Base-by-base conservation (phyloP, 305 asterid species). In the Ajuga reptans region DNA sequence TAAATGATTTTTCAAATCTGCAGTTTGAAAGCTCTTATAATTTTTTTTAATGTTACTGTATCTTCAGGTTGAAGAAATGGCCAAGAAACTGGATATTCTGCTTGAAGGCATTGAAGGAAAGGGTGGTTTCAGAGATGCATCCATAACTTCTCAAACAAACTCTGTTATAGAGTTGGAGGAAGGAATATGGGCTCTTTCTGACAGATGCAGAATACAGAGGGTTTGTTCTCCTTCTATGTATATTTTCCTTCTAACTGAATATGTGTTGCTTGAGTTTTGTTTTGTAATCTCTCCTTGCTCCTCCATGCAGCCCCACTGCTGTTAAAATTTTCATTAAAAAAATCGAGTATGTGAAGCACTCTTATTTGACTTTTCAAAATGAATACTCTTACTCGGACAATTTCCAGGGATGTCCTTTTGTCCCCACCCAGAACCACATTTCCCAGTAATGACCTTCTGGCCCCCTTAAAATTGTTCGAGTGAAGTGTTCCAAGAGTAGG, bases 31-130 rank as follows among this genome's bases (percentile, higher is more conserved):
- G 39, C 49, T 69, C 64, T 43, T 68, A 31, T 36, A 31, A 66
- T 68, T 24, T 60, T 43, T 66, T 54, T 50, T 63, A 50, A 51
- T 64, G 51, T 64, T 64, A 37, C 71, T 69, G 71, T 56, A 37
- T 76, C 42, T 74, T 69, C 85, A 92, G 99, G 96, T 86, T 76
- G 96, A 86, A 78, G 97, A 85, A 47, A 89, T 93, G 92, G 84
- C 89, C 45, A 81, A 76, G 53, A 78, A 84, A 71, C 74, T 93
- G 81, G 96, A 93, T 78, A 58, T 36, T 66, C 95, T 93, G 75
- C 83, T 91, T 39, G 88, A 93, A 81, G 86, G 66, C 60, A 89
- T 93, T 69, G 95, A 84, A 84, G 90, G 84, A 64, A 75, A 75
- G 66, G 93, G 91, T 65, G 99, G 99, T 66, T 91, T 89, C 77